phyloP scores from a whole-genome alignment of 192 early-diverging fungal species.

The Phycomyces nitens region DNA sequence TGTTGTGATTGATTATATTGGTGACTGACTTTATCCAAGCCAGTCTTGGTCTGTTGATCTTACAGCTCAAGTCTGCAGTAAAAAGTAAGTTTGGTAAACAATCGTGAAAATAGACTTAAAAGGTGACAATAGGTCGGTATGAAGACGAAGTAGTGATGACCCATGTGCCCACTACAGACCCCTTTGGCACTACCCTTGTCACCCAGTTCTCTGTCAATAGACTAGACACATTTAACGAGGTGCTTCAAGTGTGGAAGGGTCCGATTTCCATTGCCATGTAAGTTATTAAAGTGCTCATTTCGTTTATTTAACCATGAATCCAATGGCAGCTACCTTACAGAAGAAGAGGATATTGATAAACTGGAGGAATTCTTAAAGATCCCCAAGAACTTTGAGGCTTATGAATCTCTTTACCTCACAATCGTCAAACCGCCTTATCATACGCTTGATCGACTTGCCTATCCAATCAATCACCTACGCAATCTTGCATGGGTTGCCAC shows the following conservation, averaged over 20 bases:
- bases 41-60: background rate
- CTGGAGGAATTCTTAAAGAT: constrained; percentile 38
- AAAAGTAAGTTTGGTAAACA: background rate
- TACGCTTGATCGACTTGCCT: constrained; percentile 28
- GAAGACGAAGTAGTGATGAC: background rate
- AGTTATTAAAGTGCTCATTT: background rate
- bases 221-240: constrained; percentile 42
- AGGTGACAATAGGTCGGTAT: background rate
- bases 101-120: too few relatives aligned
- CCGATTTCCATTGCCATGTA: constrained; percentile 47
- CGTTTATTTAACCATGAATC: background rate
- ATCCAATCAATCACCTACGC: constrained; percentile 52
- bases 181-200: constrained; percentile 38
- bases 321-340: constrained; percentile 41
- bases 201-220: constrained; percentile 54
- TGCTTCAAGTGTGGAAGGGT: constrained; percentile 41
- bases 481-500: constrained; percentile 43
- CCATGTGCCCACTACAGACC: background rate
- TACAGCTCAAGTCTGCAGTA: background rate
- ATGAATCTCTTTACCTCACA: constrained; percentile 24
- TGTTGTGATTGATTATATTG: background rate
- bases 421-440: constrained; percentile 48
- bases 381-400: constrained; percentile 15
- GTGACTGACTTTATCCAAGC: background rate
- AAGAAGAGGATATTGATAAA: constrained; percentile 35